Percentiles rank a stretch among this genome's conserved stretches.
Evolutionary conservation across 345 rosid genomes (phyloP).

Genomic region (Isatis tinctoria): DNA sequence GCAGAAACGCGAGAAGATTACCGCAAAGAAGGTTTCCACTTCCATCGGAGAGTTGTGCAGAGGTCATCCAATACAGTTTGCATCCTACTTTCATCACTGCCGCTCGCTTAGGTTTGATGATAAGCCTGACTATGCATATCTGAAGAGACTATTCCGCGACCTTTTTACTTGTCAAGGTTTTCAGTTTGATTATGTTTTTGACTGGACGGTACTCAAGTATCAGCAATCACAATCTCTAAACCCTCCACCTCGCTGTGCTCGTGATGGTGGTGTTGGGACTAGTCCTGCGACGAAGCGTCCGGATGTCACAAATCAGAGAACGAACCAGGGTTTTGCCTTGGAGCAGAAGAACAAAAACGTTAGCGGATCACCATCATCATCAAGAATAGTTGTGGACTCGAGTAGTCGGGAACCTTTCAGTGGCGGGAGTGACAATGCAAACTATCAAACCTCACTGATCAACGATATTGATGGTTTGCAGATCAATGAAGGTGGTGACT

Average conservation of each 20-base stretch:
- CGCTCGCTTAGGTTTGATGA: conserved; percentile 91
- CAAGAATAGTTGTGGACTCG: conserved; percentile 19
- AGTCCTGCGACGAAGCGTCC: no score
- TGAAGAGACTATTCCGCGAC: conserved; percentile 87
- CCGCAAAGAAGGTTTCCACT: conserved; percentile 88
- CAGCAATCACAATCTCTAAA: conserved; percentile 80
- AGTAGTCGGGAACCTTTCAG: conserved; percentile 53
- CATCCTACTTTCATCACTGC: conserved; percentile 85
- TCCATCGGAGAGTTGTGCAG: conserved; percentile 71
- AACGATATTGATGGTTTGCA: conserved; percentile 37
- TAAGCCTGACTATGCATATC: conserved; percentile 90
- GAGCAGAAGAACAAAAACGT: no score
- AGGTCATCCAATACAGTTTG: conserved; percentile 89
- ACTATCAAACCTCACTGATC: conserved; percentile 29
- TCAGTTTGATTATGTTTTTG: conserved; percentile 91
- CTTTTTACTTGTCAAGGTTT: conserved; percentile 94
- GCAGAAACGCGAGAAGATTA: conserved; percentile 81
- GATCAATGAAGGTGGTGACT: conserved; percentile 32
- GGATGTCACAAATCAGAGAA: no score
- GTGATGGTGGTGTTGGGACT: no score
- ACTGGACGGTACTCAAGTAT: conserved; percentile 86
- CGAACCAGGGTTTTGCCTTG: no score
- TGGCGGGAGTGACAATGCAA: conserved; percentile 36
- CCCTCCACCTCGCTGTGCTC: conserved; percentile 44
- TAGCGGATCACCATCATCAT: not conserved